Evolutionary conservation across 768 basidiomycete species (phyloP).

Genomic region (Austroboletus eburneus): DNA sequence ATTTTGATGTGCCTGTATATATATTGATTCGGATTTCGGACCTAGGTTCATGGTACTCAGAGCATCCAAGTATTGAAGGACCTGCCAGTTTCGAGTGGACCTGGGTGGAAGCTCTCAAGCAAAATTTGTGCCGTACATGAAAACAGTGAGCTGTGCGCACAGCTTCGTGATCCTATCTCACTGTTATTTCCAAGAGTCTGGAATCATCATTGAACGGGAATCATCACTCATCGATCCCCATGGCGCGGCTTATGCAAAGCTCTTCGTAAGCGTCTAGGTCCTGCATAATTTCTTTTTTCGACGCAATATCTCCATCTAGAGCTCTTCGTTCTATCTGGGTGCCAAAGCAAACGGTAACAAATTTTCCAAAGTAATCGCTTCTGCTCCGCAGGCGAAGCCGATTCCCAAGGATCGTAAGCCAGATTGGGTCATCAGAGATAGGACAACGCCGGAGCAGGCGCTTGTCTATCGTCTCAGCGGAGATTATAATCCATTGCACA

Average conservation of each 20-base stretch:
- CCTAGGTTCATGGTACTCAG: slow-evolving; percentile 73
- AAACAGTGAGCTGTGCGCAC: slow-evolving; percentile 56
- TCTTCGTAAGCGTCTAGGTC: slow-evolving; percentile 45
- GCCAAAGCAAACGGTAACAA: slow-evolving; percentile 59
- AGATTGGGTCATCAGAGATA: slow-evolving; percentile 57
- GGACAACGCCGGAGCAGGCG: slow-evolving; percentile 64
- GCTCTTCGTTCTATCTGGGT: slow-evolving; percentile 66
- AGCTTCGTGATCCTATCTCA: background rate
- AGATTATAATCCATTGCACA: slow-evolving; percentile 77
- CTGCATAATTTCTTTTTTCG: background rate
- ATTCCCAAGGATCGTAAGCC: slow-evolving; percentile 58
- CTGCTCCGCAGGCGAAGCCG: slow-evolving; percentile 56
- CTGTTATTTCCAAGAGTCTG: slow-evolving; percentile 48
- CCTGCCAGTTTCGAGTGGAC: slow-evolving; percentile 70
- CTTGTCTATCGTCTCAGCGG: slow-evolving; percentile 69
- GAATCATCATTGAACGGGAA: slow-evolving; percentile 68
- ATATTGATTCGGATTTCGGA: background rate
- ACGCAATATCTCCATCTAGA: slow-evolving; percentile 30
- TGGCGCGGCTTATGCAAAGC: slow-evolving; percentile 56
- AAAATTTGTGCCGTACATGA: slow-evolving; percentile 69
- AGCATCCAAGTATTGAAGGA: slow-evolving; percentile 75
- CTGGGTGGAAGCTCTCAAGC: slow-evolving; percentile 72
- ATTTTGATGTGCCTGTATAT: background rate
- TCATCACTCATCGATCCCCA: slow-evolving; percentile 57
- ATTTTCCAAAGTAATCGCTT: slow-evolving; percentile 58